Conservation (phyloP, 208 protist species). For the Trypanosoma mega region DNA sequence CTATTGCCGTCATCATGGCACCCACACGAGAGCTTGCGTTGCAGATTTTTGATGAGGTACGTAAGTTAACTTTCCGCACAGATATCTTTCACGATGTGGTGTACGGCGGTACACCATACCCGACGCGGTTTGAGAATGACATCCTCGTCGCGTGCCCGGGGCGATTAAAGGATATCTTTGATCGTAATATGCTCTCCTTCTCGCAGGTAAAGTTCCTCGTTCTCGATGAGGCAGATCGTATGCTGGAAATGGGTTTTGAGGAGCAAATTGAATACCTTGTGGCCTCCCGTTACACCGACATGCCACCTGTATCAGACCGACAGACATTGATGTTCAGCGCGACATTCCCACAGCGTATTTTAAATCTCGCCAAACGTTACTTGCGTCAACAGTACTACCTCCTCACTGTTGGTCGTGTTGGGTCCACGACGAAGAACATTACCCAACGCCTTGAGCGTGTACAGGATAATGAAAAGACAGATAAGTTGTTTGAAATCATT, state of each 20-base stretch:
- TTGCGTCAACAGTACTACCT: conserved; percentile 95
- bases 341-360: conserved; percentile 98
- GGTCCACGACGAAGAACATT: conserved; percentile 96
- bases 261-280: conserved; percentile 98
- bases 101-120: conserved; percentile 97
- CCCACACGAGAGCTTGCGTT: conserved; percentile 96
- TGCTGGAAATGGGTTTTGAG: conserved; percentile 99
- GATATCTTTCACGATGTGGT: conserved; percentile 93
- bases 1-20: conserved; percentile 91
- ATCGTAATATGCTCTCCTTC: conserved; percentile 82
- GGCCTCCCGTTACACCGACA: conserved; percentile 89
- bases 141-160: conserved; percentile 93
- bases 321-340: conserved; percentile 99
- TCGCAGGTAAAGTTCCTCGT: conserved; percentile 91
- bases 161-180: conserved; percentile 88
- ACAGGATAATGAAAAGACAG: conserved; percentile 60
- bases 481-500: conserved; percentile 74
- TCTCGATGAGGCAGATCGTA: conserved; percentile 98
- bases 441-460: conserved; percentile 91
- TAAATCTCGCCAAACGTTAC: conserved; percentile 97
- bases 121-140: conserved; percentile 94
- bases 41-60: conserved; percentile 96
- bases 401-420: conserved; percentile 97
- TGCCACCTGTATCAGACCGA: conserved; percentile 90
- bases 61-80: conserved; percentile 95